Conservation (phyloP, 75 land plant species). For the Pinus albicaulis region DNA sequence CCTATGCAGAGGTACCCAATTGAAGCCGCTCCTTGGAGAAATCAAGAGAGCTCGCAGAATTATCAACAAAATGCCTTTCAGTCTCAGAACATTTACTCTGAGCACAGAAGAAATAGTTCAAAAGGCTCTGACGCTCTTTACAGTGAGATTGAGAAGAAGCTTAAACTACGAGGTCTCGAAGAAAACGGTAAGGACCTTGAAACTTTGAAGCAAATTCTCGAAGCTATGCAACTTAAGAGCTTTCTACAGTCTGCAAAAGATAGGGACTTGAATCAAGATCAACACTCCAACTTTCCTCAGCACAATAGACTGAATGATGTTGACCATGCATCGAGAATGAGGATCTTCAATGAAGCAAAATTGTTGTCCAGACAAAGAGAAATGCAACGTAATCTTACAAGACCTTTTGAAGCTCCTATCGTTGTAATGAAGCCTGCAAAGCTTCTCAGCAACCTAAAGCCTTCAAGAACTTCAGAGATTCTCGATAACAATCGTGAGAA, state of each 20-base stretch:
- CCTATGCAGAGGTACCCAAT: conserved; percentile 39
- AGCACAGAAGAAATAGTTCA: background rate
- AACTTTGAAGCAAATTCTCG: conserved; percentile 44
- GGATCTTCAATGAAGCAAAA: conserved; percentile 4
- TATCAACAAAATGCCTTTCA: conserved; percentile 1
- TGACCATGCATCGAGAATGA: conserved; percentile 2
- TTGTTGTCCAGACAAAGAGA: background rate
- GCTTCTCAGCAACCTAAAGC: conserved; percentile 6
- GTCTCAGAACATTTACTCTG: conserved; percentile 8
- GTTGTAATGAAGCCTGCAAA: conserved; percentile 55
- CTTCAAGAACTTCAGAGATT: background rate
- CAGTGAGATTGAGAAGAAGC: conserved; percentile 60
- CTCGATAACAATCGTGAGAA: background rate
- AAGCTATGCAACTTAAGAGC: conserved; percentile 67
- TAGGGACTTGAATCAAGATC: background rate
- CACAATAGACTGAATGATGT: conserved; percentile 8
- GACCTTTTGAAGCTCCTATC: conserved; percentile 32
- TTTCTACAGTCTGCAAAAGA: conserved; percentile 23
- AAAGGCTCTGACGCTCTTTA: conserved; percentile 30
- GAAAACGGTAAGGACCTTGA: conserved; percentile 58
- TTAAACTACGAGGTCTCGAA: conserved; percentile 51
- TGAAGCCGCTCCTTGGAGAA: conserved; percentile 70
- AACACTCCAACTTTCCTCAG: conserved; percentile 22
- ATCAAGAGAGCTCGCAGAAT: conserved; percentile 3
- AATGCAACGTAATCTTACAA: background rate